Evolutionary conservation across 2,329 filamentous ascomycete genomes (phyloP).

Genomic region (Calonectria honghensis): DNA sequence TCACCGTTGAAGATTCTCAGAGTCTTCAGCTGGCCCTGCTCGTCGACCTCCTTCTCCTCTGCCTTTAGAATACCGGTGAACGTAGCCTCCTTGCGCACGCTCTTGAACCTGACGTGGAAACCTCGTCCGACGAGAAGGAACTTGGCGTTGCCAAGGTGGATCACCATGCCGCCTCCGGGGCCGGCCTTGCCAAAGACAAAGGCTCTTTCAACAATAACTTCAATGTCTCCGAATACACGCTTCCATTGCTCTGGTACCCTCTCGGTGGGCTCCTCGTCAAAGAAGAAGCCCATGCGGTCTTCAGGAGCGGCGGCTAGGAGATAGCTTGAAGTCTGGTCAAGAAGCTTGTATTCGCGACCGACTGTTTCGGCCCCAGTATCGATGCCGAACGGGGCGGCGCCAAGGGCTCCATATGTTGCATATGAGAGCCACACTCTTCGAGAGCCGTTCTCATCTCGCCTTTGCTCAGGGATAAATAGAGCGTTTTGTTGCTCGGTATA

Average conservation of each 20-base stretch:
- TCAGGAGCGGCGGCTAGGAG: conserved; percentile 56
- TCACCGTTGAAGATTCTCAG: conserved; percentile 62
- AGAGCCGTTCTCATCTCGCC: conserved; percentile 67
- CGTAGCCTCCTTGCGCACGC: conserved; percentile 55
- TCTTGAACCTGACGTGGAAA: conserved; percentile 61
- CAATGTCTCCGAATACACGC: conserved; percentile 57
- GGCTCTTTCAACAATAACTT: conserved; percentile 61
- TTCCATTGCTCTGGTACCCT: conserved; percentile 53
- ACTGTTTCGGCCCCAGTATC: conserved; percentile 58
- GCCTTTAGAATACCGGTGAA: conserved; percentile 62
- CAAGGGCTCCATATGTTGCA: conserved; percentile 63
- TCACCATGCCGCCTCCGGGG: conserved; percentile 62
- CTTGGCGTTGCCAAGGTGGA: conserved; percentile 59
- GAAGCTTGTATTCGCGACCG: conserved; percentile 58
- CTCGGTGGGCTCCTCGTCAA: conserved; percentile 58
- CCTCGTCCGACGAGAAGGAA: conserved; percentile 62
- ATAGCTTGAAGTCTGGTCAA: conserved; percentile 53
- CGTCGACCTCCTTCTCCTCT: conserved; percentile 61
- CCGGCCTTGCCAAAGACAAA: conserved; percentile 65
- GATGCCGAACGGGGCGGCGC: conserved; percentile 63
- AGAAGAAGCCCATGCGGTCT: conserved; percentile 62
- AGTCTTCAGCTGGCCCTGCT: conserved; percentile 58
- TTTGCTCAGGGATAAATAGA: conserved; percentile 72
- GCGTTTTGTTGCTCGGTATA: conserved; percentile 66
- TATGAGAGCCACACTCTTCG: conserved; percentile 65